Base-by-base conservation (phyloP, 805 yeast species). In the Saccharomycopsis javanensis region DNA sequence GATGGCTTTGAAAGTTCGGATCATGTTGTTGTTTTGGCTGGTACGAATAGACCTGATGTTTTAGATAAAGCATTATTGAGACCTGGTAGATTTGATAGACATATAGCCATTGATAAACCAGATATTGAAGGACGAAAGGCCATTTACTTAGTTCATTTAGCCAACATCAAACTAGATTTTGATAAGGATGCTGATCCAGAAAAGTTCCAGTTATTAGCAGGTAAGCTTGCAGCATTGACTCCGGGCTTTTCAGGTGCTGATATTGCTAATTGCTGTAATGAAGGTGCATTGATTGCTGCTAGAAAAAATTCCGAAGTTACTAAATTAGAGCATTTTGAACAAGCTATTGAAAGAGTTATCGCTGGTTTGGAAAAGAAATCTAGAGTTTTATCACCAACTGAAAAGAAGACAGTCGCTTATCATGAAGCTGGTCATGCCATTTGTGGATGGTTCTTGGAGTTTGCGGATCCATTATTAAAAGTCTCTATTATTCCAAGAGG, bases 401-500 rank as follows among this genome's bases (percentile, higher is more conserved):
- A 91, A 70, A 87, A 88, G 75, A 81, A 75, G 63, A 80, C 87
- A 33, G 96, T 90, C 53, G 96, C 97, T 0, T 90, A 87, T 68
- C 97, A 90, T 70, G 97, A 90, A 72, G 97, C 97, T 1, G 97
- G 97, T 0, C 97, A 90, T 69, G 97, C 97, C 3, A 85, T 90
- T 53, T 87, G 96, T 71, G 97, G 97, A 23, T 91, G 97, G 97
- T 88, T 75, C 68, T 76, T 90, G 67, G 80, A 83, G 71, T 82
- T 74, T 72, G 97, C 97, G 10, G 96, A 90, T 69, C 97, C 97
- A 6, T 74, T 90, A 59, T 79, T 91, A 59, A 90, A 90, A 71
- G 97, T 90, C n/a, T 86, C 96, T 20, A 90, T 90, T 64, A 88
- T 90, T 61, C 97, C 97, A 57, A 82, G 96, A 70, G 97, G 97